A percentile compares a stretch with the other conserved stretches of the same genome.
These are phyloP conservation scores for Trichoderma orchidacearum DNA, from an alignment of 495 filamentous ascomycete species.

Conservation along the genomic window DNA sequence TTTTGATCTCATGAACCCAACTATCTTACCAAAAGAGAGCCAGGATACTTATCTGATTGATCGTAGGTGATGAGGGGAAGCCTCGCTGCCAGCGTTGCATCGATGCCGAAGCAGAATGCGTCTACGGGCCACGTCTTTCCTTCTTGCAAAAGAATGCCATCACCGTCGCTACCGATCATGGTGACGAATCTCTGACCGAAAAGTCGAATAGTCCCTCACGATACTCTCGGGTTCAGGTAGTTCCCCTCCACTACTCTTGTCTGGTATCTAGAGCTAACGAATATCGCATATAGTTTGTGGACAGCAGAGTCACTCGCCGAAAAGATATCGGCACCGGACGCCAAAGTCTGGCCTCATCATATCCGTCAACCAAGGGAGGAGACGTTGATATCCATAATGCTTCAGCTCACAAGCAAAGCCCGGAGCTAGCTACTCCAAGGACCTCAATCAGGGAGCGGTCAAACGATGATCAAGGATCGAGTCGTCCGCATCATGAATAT, in stretches of 20 bases:
- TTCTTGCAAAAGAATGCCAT: constrained; percentile 3
- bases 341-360: background rate
- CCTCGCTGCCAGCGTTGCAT: constrained; percentile 4
- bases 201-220: too few relatives aligned
- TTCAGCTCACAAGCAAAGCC: too few relatives aligned
- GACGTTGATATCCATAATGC: background rate
- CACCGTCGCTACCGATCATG: background rate
- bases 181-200: background rate
- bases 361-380: background rate
- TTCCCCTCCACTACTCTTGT: background rate
- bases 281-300: background rate
- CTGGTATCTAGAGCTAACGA: background rate
- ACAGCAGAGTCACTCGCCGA: background rate
- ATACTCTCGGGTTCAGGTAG: background rate
- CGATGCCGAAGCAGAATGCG: background rate
- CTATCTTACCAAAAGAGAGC: too few relatives aligned
- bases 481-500: too few relatives aligned
- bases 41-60: background rate
- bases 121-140: background rate
- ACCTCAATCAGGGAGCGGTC: too few relatives aligned
- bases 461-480: too few relatives aligned
- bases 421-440: too few relatives aligned
- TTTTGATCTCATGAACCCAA: too few relatives aligned
- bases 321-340: background rate
- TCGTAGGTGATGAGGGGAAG: constrained; percentile 1